Evolutionary conservation across 192 early-diverging fungal species (phyloP).

Genomic region (Linnemannia exigua): DNA sequence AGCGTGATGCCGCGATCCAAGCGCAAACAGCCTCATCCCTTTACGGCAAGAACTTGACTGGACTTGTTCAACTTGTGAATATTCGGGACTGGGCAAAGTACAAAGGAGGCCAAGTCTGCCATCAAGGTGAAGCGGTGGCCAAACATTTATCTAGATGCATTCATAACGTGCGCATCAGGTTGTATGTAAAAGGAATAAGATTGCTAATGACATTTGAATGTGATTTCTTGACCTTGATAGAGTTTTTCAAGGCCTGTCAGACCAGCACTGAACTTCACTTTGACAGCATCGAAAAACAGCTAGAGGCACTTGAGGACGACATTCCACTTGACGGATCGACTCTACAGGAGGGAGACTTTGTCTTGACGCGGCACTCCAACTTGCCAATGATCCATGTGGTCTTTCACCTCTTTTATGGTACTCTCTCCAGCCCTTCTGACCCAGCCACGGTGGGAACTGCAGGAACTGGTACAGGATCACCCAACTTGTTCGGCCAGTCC

Average conservation of each 20-base stretch:
- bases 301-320: slow-evolving; percentile 67
- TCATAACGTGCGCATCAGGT: too few relatives aligned
- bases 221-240: slow-evolving; percentile 27
- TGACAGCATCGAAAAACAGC: slow-evolving; percentile 73
- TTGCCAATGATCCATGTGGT: slow-evolving; percentile 78
- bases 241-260: slow-evolving; percentile 74
- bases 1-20: slow-evolving; percentile 71
- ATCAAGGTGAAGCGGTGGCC: slow-evolving; percentile 58
- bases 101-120: slow-evolving; percentile 63
- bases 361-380: slow-evolving; percentile 84
- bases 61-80: slow-evolving; percentile 65
- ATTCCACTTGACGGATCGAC: slow-evolving; percentile 55
- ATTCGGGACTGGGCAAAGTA: slow-evolving; percentile 68
- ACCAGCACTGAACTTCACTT: slow-evolving; percentile 86
- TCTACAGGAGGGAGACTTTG: slow-evolving; percentile 71
- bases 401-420: slow-evolving; percentile 78
- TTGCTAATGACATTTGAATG: neutral
- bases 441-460: neutral
- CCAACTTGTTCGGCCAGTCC: slow-evolving; percentile 24
- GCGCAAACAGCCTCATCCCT: slow-evolving; percentile 77
- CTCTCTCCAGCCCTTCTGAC: neutral
- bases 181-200: neutral
- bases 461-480: neutral
- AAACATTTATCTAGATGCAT: neutral
- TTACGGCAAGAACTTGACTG: slow-evolving; percentile 74